Evolutionary conservation across 495 filamentous ascomycete genomes (phyloP).

Genomic region (Hyaloscypha finlandica): DNA sequence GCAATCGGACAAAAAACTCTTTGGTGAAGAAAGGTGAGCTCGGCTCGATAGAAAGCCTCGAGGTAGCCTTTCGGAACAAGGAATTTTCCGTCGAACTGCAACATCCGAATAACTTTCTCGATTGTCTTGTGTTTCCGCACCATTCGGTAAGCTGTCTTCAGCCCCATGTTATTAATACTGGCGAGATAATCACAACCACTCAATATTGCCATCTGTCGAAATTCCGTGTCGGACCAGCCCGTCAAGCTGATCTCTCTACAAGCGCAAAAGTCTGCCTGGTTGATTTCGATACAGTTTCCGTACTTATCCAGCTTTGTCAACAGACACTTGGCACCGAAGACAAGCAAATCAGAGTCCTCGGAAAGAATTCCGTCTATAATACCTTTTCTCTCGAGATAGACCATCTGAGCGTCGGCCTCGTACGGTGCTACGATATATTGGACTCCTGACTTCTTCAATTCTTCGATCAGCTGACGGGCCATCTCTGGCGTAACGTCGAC

Average conservation of each 20-base stretch:
- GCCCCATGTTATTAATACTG: conserved; percentile 78
- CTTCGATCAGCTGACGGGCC: conserved; percentile 90
- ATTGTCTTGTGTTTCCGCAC: conserved; percentile 86
- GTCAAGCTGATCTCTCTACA: conserved; percentile 86
- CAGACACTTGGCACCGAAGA: conserved; percentile 88
- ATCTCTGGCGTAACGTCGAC: conserved; percentile 96
- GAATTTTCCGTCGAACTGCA: conserved; percentile 85
- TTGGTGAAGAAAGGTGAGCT: conserved; percentile 90
- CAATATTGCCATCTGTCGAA: conserved; percentile 92
- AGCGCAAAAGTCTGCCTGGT: conserved; percentile 80
- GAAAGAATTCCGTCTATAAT: conserved; percentile 85
- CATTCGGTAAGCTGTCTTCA: conserved; percentile 91
- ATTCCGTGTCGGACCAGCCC: conserved; percentile 90
- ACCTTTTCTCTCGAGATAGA: conserved; percentile 85
- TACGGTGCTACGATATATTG: conserved; percentile 95
- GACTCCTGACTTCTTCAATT: conserved; percentile 75
- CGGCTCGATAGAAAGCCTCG: conserved; percentile 76
- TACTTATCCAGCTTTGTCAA: conserved; percentile 94
- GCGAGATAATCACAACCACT: conserved; percentile 97
- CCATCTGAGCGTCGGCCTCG: conserved; percentile 95
- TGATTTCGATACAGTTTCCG: conserved; percentile 90
- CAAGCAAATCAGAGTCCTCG: conserved; percentile 94
- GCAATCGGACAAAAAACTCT: conserved; percentile 85
- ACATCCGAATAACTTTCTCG: conserved; percentile 76
- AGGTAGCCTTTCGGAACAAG: conserved; percentile 78